Percentiles rank a stretch among this genome's conserved stretches.
phyloP scores from a whole-genome alignment of 305 asterid genomes.

The Fraxinus dipetala region DNA sequence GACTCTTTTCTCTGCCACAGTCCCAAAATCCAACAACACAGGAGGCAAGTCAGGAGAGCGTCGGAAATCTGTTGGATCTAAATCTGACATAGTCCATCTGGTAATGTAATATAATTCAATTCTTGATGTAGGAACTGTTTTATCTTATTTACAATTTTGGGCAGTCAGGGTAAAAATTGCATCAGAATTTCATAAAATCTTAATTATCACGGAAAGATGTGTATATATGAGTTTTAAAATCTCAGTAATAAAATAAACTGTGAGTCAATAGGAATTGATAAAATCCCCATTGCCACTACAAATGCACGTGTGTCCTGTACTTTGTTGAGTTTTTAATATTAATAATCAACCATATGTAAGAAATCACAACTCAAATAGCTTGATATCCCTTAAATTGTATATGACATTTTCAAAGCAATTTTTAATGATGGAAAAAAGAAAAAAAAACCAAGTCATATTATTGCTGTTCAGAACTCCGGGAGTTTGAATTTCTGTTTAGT shows the following conservation, averaged over 20 bases:
- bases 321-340: background rate
- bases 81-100: conserved; percentile 83
- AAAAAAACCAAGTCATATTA: background rate
- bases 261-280: background rate
- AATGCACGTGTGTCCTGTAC: background rate
- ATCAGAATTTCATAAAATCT: background rate
- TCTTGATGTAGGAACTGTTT: background rate
- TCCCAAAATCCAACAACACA: conserved; percentile 66
- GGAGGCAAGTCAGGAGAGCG: conserved; percentile 78
- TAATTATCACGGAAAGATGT: background rate
- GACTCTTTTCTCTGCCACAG: conserved; percentile 80
- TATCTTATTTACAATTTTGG: background rate
- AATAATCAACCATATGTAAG: background rate
- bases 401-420: background rate
- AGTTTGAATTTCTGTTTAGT: background rate
- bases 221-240: background rate
- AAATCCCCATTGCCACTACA: background rate
- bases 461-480: background rate
- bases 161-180: background rate
- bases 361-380: background rate
- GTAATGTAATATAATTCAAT: conserved; percentile 43
- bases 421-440: background rate
- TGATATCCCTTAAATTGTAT: background rate
- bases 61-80: conserved; percentile 81
- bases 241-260: background rate